These are phyloP conservation scores for Yarrowia deformans DNA, from an alignment of 805 yeast genomes.

Conservation along the genomic window DNA sequence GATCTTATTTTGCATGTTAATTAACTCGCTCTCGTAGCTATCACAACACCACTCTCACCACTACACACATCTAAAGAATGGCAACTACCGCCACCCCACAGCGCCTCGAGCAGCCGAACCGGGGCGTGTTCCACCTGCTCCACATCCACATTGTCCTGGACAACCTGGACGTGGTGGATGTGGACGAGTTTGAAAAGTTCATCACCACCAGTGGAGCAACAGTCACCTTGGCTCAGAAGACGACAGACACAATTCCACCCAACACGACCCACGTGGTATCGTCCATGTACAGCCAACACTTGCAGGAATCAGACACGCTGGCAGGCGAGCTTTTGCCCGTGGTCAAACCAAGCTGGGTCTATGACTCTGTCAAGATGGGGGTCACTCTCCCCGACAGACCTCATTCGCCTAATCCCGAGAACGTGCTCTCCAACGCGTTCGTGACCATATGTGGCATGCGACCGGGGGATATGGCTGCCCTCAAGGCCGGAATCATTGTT, in stretches of 20 bases:
- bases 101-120: slow-evolving; percentile 11
- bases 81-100: slow-evolving; percentile 3
- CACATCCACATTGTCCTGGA: slow-evolving; percentile 32
- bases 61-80: neutral
- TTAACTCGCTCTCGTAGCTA: neutral
- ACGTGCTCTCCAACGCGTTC: slow-evolving; percentile 66
- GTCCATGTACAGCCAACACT: slow-evolving; percentile 14
- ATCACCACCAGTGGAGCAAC: slow-evolving; percentile 21
- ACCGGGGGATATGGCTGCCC: slow-evolving; percentile 67
- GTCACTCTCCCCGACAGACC: slow-evolving; percentile 60
- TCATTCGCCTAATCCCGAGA: slow-evolving; percentile 75
- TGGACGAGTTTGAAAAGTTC: slow-evolving; percentile 5
- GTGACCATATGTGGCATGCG: slow-evolving; percentile 67
- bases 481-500: slow-evolving; percentile 70
- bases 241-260: slow-evolving; percentile 19
- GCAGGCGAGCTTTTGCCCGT: slow-evolving; percentile 63
- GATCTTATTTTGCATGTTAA: slow-evolving; percentile 10
- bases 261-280: slow-evolving; percentile 28
- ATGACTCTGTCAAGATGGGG: slow-evolving; percentile 54
- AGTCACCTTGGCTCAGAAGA: slow-evolving; percentile 2
- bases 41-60: slow-evolving; percentile 12
- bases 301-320: slow-evolving; percentile 29
- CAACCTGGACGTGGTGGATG: slow-evolving; percentile 15
- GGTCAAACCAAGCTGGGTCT: slow-evolving; percentile 68
- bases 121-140: slow-evolving; percentile 27